A percentile compares a stretch with the other conserved stretches of the same genome.
These are phyloP conservation scores for Capsicum pubescens DNA, from an alignment of 257 asterid species.

Conservation along the genomic window DNA sequence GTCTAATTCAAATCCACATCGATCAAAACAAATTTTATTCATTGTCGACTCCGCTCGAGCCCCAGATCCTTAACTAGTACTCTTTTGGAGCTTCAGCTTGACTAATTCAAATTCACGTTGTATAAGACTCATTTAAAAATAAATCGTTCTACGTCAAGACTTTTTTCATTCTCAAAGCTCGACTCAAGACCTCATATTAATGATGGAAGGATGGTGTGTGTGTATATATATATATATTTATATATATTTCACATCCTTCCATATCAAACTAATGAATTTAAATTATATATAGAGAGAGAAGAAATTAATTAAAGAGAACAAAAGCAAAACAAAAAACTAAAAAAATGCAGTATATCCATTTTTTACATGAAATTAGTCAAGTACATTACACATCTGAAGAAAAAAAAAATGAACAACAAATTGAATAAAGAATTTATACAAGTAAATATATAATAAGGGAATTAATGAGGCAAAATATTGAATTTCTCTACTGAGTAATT, in stretches of 20 bases:
- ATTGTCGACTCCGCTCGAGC: accelerated
- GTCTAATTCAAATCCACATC: accelerated
- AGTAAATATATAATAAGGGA: too few species aligned
- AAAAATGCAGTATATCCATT: too few species aligned
- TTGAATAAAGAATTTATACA: too few species aligned
- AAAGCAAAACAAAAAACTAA: not conserved
- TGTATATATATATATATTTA: too few species aligned
- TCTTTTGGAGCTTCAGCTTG: not conserved
- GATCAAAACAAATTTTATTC: not conserved
- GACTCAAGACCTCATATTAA: not conserved
- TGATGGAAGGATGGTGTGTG: not conserved
- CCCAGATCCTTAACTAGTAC: not conserved
- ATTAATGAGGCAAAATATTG: too few species aligned
- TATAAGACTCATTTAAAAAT: not conserved
- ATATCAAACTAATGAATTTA: not conserved
- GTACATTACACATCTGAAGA: too few species aligned
- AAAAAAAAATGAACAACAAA: too few species aligned
- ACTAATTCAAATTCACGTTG: accelerated
- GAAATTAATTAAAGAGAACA: not conserved
- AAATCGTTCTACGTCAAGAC: not conserved
- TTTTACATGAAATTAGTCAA: not conserved
- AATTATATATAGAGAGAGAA: not conserved
- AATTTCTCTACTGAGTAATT: too few species aligned
- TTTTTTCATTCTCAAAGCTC: not conserved
- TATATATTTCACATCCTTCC: not conserved